Evolutionary conservation across 2,329 filamentous ascomycete species (phyloP), one percentile per base, ranked within the genome.

Genomic region (Penicillium sp.): DNA sequence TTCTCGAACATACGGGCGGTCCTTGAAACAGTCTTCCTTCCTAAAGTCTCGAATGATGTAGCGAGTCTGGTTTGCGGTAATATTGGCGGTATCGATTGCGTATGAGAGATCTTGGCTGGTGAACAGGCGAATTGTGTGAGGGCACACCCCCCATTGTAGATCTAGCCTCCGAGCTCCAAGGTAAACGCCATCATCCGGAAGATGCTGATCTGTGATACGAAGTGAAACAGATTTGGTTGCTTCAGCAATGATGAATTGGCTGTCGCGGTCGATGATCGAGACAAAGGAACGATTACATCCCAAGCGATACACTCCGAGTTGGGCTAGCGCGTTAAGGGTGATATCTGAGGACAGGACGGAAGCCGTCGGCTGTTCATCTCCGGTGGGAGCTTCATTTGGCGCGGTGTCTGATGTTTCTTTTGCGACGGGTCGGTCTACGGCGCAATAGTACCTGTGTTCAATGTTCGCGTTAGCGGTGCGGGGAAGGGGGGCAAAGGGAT

Each of bases 241-340:
- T 60, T 84, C 82, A 54, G 82, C 80, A 21, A 84, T 72, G 39
- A 84, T 70, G 58, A 82, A 67, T 60, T 85, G 81, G 53, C 74
- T 69, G 3, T 73, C 69, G 8, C 70, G 69, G 56, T 83, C 82
- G 59, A 84, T 82, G 31, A 84, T 70, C 1, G 82, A 84, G 35
- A 85, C 74, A 29, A 83, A 69, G 5, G 77, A 72, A 16, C 81
- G 75, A n/a, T 72, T 70, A 5, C 73, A 76, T 21, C 73, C 70
- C 5, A 82, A 71, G 27, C 77, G 75, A 57, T 77, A 70, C 11
- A 77, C 73, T 1, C 75, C 81, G 7, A 84, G 73, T 63, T 84
- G 80, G 11, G 81, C 79, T 55, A 84, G 73, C 2, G 79, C 79
- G 1, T 80, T 82, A 27, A 85, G 72, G 50, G 70, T 68, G 43